phyloP scores from a whole-genome alignment of 2,329 filamentous ascomycete species.

The Chalara sp. region DNA sequence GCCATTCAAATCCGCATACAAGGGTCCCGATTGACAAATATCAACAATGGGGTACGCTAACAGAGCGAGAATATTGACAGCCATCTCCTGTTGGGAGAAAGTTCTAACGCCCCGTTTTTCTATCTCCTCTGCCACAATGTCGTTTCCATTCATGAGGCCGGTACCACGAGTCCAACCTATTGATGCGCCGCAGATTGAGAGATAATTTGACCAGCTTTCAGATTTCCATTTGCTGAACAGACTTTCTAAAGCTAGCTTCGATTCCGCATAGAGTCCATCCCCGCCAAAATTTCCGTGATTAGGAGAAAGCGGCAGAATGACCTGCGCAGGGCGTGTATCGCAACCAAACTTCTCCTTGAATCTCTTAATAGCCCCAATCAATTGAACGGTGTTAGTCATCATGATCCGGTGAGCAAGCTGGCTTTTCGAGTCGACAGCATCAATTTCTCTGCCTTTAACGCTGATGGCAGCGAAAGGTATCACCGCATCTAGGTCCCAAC shows the following conservation, averaged over 20 bases:
- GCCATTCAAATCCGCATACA: conserved; percentile 34
- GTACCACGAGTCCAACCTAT: conserved; percentile 98
- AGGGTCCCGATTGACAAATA: conserved; percentile 28
- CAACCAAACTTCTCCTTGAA: conserved; percentile 80
- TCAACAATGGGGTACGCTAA: conserved; percentile 24
- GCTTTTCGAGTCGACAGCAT: conserved; percentile 88
- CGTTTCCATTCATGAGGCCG: conserved; percentile 92
- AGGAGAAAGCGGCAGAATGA: conserved; percentile 63
- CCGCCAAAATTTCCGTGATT: conserved; percentile 97
- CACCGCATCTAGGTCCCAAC: conserved; percentile 93
- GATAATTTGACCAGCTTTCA: conserved; percentile 90
- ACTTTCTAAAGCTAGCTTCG: conserved; percentile 90
- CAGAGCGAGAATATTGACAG: conserved; percentile 31
- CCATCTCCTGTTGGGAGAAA: conserved; percentile 94
- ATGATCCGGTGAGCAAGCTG: conserved; percentile 96
- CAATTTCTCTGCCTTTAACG: conserved; percentile 92
- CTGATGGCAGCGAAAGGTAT: conserved; percentile 94
- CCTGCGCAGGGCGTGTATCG: conserved; percentile 73
- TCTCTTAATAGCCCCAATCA: conserved; percentile 80
- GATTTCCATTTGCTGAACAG: conserved; percentile 97
- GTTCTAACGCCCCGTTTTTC: conserved; percentile 92
- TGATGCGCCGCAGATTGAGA: conserved; percentile 93
- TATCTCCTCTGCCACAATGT: conserved; percentile 89
- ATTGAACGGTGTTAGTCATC: conserved; percentile 87
- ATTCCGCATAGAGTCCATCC: conserved; percentile 94